Base-by-base conservation (phyloP, 768 basidiomycete genomes). In the Termitomyces sp. region DNA sequence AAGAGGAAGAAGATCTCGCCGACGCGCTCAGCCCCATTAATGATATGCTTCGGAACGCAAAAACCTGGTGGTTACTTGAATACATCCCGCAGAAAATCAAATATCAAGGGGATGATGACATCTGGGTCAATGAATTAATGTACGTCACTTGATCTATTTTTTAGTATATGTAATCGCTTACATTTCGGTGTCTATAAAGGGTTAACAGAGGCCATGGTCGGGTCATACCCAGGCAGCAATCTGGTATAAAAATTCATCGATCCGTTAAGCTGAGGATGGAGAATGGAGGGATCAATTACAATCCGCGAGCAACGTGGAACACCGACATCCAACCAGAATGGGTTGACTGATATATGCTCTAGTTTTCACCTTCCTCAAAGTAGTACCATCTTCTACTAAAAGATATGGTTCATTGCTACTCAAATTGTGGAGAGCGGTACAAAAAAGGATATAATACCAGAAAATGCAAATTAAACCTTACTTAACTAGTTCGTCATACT, bases 1-100 rank as follows among this genome's bases (percentile, higher is more conserved):
- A 88, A 65, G 86, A 86, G 61, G 76, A 83, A 26, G 85, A 87
- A 64, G 86, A 88, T 40, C 64, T 84, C 18, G 71, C 67, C 1
- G 88, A 90, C 57, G 81, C 82, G 18, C 61, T 80, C 20, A 74
- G 72, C 52, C 73, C 71, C 0, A 66, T 76, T 4, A 81, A 83
- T 57, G 88, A 90, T 68, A 79, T 87, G 71, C 76, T 90, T 32
- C 61, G 68, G n/a, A 63, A 75, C 5, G 58, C 70, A 24, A 72
- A 63, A 48, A 53, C 49, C 0, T 90, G 88, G 89, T 90, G 89
- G 88, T 61, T 84, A 22, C 70, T 91, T 32, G 88, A 91, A 68
- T 54, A 75, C 38, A 50, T 79, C 3, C 79, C 79, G 0, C 70
- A 74, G 59, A 71, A 70, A 56, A 68, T 74, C n/a, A 65, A 71